Conservation (phyloP, 2,329 filamentous ascomycete species). For the Lasiodiplodia theobromae region DNA sequence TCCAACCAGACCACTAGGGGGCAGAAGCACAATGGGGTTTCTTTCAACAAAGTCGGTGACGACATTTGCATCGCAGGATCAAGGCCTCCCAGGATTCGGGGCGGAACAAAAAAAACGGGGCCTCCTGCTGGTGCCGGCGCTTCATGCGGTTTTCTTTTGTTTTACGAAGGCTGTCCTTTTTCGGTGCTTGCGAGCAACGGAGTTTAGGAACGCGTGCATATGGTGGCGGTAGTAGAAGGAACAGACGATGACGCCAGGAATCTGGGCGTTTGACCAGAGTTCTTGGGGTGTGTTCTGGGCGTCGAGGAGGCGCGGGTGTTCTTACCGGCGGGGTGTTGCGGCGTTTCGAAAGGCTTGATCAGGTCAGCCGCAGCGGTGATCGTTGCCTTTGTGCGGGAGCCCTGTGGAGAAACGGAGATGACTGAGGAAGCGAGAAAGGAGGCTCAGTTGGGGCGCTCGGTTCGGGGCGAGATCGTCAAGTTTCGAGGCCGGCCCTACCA, state of each 20-base stretch:
- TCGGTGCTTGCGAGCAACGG: neutral
- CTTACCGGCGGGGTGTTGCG: neutral
- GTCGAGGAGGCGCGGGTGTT: neutral
- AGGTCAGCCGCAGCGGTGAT: conserved; percentile 11
- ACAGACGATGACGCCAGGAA: neutral
- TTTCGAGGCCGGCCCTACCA: neutral
- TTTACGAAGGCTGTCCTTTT: neutral
- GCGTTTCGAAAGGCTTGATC: neutral
- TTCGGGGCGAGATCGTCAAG: neutral
- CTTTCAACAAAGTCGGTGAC: neutral
- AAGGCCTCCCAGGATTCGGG: conserved; percentile 4
- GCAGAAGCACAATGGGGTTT: neutral
- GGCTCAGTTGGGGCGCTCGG: conserved; percentile 15
- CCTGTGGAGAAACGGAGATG: conserved; percentile 23
- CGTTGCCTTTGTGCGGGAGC: conserved; percentile 7
- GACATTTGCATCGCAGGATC: neutral
- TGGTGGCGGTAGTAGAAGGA: neutral
- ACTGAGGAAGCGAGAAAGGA: conserved; percentile 23
- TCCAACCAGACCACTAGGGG: neutral
- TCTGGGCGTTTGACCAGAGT: conserved; percentile 11
- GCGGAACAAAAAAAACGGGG: neutral
- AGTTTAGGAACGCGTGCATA: neutral
- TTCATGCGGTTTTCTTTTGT: conserved; percentile 5
- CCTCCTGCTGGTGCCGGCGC: conserved; percentile 14
- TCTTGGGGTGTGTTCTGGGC: neutral